Evolutionary conservation across 2,329 filamentous ascomycete genomes (phyloP), one percentile per base, ranked within the genome.

Genomic region (Ophiocordyceps sinensis): DNA sequence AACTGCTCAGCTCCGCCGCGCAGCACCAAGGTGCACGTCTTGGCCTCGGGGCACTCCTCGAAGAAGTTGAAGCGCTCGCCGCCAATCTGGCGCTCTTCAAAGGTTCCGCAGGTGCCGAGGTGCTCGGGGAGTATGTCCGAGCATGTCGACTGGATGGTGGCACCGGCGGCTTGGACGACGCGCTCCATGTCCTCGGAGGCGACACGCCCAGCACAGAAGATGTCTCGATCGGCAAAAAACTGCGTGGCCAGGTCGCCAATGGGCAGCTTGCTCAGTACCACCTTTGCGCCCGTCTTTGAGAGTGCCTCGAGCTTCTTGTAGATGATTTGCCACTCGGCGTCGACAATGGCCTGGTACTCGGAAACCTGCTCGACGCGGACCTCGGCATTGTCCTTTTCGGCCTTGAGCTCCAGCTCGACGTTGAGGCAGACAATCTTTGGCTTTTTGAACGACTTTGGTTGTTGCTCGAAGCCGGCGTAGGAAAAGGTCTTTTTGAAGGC

Each of bases 401-500:
- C 89, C 78, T 98, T 98, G 53, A 98, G 73, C 68, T 98, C 91
- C 46, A 98, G 74, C 67, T 98, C 91, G 52, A 98, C 91, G 61
- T 96, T 98, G 53, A 98, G 68, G 65, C 89, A 96, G 46, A 95
- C 85, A 52, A 98, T 94, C 72, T 93, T 94, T 46, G 91, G 91
- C 65, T 94, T 77, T 59, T 75, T 79, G 71, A 98, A 96, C 8
- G 77, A 80, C 67, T 98, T 98, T 50, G 91, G 91, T 68, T 98
- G 91, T 68, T 98, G 91, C 68, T 98, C 91, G 66, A 98, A 98
- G 58, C 91, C 91, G 53, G 91, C 91, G 60, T 98, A 98, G 40
- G 89, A 88, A 64, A 98, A 98, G 5, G 91, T 98, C 77, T 98
- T 98, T 73, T 96, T 96, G 74, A 98, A 98, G 30, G 91, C 89